phyloP scores from a whole-genome alignment of 441 rosid genomes.

The Arabidopsis lyrata region DNA sequence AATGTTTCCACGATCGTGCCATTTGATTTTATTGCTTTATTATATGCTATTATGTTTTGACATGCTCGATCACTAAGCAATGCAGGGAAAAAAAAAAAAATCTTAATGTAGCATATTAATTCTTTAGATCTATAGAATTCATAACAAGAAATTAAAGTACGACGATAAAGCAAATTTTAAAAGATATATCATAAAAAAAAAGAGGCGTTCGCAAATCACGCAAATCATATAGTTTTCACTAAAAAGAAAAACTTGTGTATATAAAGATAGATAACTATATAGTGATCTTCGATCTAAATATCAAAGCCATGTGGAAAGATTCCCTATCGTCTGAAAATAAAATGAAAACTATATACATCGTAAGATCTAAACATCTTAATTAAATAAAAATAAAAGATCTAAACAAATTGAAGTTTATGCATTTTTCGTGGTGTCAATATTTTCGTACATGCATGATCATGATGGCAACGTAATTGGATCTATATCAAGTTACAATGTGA shows the following conservation, averaged over 20 bases:
- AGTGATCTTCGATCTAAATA: constrained; percentile 40
- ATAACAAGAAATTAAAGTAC: constrained; percentile 10
- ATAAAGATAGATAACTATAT: constrained; percentile 19
- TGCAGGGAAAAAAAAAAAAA: not conserved
- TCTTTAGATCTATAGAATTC: constrained; percentile 22
- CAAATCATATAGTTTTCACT: constrained; percentile 27
- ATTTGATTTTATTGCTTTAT: not conserved
- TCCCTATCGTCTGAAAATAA: constrained; percentile 39
- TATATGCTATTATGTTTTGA: not conserved
- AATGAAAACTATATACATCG: constrained; percentile 36
- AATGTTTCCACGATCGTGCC: constrained; percentile 5
- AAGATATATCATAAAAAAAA: constrained; percentile 15
- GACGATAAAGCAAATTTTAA: constrained; percentile 25
- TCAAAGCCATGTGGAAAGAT: constrained; percentile 48
- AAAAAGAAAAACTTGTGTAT: constrained; percentile 19
- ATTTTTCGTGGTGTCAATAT: not conserved
- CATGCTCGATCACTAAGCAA: constrained; percentile 22
- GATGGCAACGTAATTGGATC: not conserved
- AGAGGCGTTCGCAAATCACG: constrained; percentile 36
- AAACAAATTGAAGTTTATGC: not conserved
- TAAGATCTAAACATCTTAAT: constrained; percentile 40
- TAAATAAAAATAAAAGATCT: not conserved
- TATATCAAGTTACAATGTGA: constrained; percentile 19
- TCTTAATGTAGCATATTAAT: constrained; percentile 27
- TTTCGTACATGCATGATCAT: not conserved